Percentiles rank a stretch among this genome's conserved stretches.
Evolutionary conservation across 2,329 filamentous ascomycete species (phyloP).

Genomic region (Pyrenochaeta sp.): DNA sequence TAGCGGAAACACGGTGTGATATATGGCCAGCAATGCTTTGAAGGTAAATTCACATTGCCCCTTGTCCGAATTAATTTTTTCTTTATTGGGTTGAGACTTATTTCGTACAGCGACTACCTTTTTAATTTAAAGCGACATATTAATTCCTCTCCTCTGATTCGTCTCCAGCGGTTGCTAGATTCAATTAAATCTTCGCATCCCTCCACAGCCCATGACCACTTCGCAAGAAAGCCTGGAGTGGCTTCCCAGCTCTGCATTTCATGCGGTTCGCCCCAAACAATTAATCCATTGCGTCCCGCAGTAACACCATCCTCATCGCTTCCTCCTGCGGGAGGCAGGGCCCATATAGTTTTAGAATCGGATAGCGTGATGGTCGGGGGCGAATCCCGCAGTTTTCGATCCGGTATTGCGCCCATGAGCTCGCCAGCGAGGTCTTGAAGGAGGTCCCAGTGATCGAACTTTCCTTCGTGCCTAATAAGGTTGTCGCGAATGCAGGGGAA

Average conservation of each 20-base stretch:
- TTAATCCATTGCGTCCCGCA: conserved; percentile 6
- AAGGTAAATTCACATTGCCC: no score
- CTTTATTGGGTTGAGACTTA: not conserved
- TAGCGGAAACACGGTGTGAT: no score
- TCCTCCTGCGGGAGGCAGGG: not conserved
- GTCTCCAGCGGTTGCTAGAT: conserved; percentile 8
- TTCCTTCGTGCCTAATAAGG: conserved; percentile 45
- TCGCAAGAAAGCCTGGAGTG: conserved; percentile 10
- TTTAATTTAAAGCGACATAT: not conserved
- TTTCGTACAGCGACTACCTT: not conserved
- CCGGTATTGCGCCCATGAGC: conserved; percentile 3
- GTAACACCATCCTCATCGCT: conserved; percentile 5
- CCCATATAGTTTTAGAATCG: not conserved
- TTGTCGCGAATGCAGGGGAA: conserved; percentile 63
- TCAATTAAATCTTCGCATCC: conserved; percentile 14
- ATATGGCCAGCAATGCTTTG: no score
- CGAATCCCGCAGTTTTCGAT: not conserved
- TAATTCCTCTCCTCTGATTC: conserved; percentile 2
- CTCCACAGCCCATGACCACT: conserved; percentile 10
- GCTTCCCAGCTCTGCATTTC: conserved; percentile 13
- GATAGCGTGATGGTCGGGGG: not conserved
- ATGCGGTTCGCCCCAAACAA: conserved; percentile 18
- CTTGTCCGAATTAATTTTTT: no score
- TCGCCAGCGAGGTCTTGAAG: conserved; percentile 8
- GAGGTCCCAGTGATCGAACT: conserved; percentile 8